A percentile compares a stretch with the other conserved stretches of the same genome.
Evolutionary conservation across 2,329 filamentous ascomycete species (phyloP).

Genomic region (Aspergillus fijiensis): DNA sequence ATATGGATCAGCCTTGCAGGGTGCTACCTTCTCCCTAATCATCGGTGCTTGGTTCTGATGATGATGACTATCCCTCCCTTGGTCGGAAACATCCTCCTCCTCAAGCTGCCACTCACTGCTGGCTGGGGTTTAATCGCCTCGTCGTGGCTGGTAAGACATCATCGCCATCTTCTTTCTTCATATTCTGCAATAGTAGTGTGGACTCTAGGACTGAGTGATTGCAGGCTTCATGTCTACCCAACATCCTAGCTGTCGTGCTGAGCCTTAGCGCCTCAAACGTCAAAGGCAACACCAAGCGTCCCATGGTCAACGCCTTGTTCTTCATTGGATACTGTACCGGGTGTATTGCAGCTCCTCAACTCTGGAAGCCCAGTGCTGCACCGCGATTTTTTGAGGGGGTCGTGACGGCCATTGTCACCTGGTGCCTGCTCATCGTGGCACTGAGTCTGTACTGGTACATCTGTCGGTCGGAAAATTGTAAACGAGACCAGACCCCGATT

Average conservation of each 20-base stretch:
- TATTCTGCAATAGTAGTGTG: too few species aligned
- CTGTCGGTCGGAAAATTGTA: slow-evolving; percentile 38
- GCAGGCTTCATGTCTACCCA: slow-evolving; percentile 46
- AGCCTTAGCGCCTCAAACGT: slow-evolving; percentile 50
- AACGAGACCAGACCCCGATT: background rate
- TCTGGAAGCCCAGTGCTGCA: slow-evolving; percentile 42
- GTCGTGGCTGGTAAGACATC: slow-evolving; percentile 36
- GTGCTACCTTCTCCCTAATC: slow-evolving; percentile 41
- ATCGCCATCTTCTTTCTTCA: background rate
- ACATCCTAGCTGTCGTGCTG: slow-evolving; percentile 44
- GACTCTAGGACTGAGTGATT: background rate
- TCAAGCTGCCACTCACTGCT: slow-evolving; percentile 41
- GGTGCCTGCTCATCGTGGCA: slow-evolving; percentile 41
- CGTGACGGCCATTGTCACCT: slow-evolving; percentile 46
- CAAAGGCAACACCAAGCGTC: slow-evolving; percentile 52
- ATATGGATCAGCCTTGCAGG: slow-evolving; percentile 49
- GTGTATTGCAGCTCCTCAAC: slow-evolving; percentile 47
- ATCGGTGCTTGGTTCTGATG: slow-evolving; percentile 42
- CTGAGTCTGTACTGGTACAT: slow-evolving; percentile 37
- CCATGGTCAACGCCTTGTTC: slow-evolving; percentile 48
- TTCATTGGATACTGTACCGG: slow-evolving; percentile 52
- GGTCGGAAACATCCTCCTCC: slow-evolving; percentile 46
- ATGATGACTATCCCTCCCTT: slow-evolving; percentile 44
- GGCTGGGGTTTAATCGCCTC: slow-evolving; percentile 51
- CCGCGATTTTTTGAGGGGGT: slow-evolving; percentile 48